These are phyloP conservation scores for Nakazawaea pomicola DNA, from an alignment of 805 yeast genomes.

Conservation along the genomic window DNA sequence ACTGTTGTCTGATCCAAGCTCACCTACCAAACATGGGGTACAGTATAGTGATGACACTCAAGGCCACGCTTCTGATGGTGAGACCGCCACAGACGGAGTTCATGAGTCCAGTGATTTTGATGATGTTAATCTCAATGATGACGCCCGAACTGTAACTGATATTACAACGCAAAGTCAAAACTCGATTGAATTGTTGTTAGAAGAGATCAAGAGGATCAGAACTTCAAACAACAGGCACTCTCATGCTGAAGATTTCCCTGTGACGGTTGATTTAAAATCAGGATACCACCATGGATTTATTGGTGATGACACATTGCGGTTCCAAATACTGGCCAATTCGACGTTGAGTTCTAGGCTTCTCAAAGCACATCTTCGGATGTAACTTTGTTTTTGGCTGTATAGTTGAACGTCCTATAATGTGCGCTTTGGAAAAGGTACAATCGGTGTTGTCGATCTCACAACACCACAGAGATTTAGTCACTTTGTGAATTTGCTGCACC, in stretches of 20 bases:
- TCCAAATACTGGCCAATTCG: conserved; percentile 7
- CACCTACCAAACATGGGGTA: neutral
- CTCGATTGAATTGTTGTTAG: neutral
- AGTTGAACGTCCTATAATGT: too few species aligned
- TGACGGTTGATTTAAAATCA: neutral
- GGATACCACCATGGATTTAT: neutral
- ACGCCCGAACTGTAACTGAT: neutral
- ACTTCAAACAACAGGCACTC: neutral
- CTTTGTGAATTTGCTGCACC: too few species aligned
- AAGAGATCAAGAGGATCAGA: conserved; percentile 4
- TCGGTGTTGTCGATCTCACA: too few species aligned
- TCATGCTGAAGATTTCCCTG: neutral
- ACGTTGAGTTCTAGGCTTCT: conserved; percentile 8
- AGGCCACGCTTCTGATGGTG: too few species aligned
- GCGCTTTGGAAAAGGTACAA: too few species aligned
- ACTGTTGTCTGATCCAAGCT: neutral
- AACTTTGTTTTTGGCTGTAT: neutral
- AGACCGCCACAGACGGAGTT: neutral
- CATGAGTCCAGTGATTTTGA: neutral
- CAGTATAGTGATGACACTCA: neutral
- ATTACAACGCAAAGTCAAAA: neutral
- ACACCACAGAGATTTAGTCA: too few species aligned
- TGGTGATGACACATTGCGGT: conserved; percentile 3
- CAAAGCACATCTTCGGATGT: neutral
- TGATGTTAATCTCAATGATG: neutral